These are phyloP conservation scores for Salinomyces thailandicus DNA, from an alignment of 2,329 filamentous ascomycete species.

Conservation along the genomic window DNA sequence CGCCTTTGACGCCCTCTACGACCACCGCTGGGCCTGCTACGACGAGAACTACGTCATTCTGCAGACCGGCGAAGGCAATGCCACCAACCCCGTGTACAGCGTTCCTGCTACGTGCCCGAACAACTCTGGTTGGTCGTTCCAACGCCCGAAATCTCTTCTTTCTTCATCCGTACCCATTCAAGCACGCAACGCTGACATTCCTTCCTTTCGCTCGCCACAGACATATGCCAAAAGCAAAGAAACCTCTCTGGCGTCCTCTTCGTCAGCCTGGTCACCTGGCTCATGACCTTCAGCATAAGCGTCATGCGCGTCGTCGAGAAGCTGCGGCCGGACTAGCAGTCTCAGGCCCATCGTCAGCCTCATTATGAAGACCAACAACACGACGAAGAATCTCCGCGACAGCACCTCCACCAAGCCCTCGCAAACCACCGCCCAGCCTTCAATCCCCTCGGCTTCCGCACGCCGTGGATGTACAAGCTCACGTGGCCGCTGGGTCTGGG, in stretches of 20 bases:
- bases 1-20: constrained; percentile 71
- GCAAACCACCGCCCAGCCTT: neutral
- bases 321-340: constrained; percentile 18
- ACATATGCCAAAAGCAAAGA: constrained; percentile 53
- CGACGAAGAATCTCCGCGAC: too few relatives aligned
- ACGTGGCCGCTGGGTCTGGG: neutral
- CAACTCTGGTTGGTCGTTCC: constrained; percentile 16
- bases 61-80: constrained; percentile 6
- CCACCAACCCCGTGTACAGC: constrained; percentile 7
- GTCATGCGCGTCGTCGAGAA: constrained; percentile 30
- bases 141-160: too few relatives aligned
- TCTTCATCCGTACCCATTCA: too few relatives aligned
- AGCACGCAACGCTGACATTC: neutral
- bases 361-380: neutral
- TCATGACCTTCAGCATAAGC: constrained; percentile 79
- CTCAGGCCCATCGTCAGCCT: neutral
- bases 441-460: neutral
- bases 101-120: constrained; percentile 25
- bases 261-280: constrained; percentile 78
- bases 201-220: neutral
- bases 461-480: neutral
- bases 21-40: constrained; percentile 45
- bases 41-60: constrained; percentile 13
- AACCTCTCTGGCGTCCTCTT: constrained; percentile 69
- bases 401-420: too few relatives aligned